Evolutionary conservation across 225 moss, liverwort and hornwort species (phyloP), one percentile per base, ranked within the genome.

Genomic region (Pseudoscleropodium purum): DNA sequence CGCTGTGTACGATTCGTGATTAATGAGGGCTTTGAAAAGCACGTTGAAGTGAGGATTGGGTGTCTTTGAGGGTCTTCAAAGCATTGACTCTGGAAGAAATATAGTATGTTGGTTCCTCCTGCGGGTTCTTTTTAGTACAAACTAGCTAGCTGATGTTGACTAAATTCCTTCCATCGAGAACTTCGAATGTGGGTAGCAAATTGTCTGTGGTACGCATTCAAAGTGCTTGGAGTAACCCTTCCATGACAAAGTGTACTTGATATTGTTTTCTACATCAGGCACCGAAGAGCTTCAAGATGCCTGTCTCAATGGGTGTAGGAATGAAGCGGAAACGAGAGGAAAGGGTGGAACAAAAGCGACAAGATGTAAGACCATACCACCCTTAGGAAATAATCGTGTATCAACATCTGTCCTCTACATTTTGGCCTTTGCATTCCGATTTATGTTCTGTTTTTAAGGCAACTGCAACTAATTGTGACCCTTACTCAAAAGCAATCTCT

Each of bases 261-360:
- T 41, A 61, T 66, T 72, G 20, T 88, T 75, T 81, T 84, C 85
- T 64, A 64, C 52, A 87, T 80, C 95, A 99, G 99, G 95, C 93
- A 87, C 85, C 94, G 39, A 99, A 99, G 90, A 92, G 94, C 88
- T 93, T 95, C 91, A 99, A 95, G 91, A 99, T 96, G 96, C 97
- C 97, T 66, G 75, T 99, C 68, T 74, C 91, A 37, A 95, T 96
- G 96, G 99, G 97, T 31, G 13, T 96, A 86, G 94, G 90, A 86
- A 96, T 97, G 79, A 99, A 96, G 89, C 92, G 97, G 81, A 99
- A 99, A 93, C 91, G 92, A 79, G 96, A 96, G 75, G 93, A 97
- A 67, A 87, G 92, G 79, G 94, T 89, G 84, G 93, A 96, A 82
- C 92, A 96, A 16, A 95, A 94, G 89, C 91, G 87, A 52, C 93